Evolutionary conservation across 129 eudicot genomes (phyloP), one percentile per base, ranked within the genome.

Genomic region (Artemisia tridentata): DNA sequence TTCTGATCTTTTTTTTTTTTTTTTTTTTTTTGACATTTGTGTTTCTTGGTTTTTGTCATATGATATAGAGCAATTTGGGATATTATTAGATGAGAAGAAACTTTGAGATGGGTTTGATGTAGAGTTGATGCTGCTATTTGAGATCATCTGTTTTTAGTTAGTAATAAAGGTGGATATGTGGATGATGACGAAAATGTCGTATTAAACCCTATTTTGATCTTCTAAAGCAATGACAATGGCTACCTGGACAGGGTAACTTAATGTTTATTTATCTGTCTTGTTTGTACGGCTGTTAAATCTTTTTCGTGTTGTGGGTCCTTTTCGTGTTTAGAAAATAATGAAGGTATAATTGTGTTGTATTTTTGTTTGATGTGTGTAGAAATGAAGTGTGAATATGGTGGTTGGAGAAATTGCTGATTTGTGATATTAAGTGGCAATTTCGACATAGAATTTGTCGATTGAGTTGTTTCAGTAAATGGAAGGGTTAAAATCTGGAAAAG

Each of bases 121-220:
- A 77, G 71, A 77, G 81, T 77, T 69, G 81, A 61, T 69, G 76
- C 70, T 63, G 76, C 68, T 60, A 76, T 76, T 68, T 76, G 80
- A 69, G 59, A 60, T 77, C 57, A 69, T 69, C 71, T 62, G 75
- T 69, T 71, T 71, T 69, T 63, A 68, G 72, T 51, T 57, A 63
- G 57, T 67, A 77, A 78, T 78, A 78, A 78, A 63, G 77, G 20
- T 77, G 67, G 76, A 51, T 64, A 62, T 78, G 72, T 78, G 81
- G 64, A 78, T 58, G 59, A 75, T 47, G 72, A 55, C 59, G 25
- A 67, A 68, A 59, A 18, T 20, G 48, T 67, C 16, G 29, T 25
- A 51, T 61, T 38, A 23, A 69, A 69, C 70, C 68, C 65, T 69
- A 41, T 41, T 54, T 54, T 58, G 9, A 54, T 47, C 34, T 55